phyloP scores from a whole-genome alignment of 129 eudicot species.

The Pulicaria dysenterica region DNA sequence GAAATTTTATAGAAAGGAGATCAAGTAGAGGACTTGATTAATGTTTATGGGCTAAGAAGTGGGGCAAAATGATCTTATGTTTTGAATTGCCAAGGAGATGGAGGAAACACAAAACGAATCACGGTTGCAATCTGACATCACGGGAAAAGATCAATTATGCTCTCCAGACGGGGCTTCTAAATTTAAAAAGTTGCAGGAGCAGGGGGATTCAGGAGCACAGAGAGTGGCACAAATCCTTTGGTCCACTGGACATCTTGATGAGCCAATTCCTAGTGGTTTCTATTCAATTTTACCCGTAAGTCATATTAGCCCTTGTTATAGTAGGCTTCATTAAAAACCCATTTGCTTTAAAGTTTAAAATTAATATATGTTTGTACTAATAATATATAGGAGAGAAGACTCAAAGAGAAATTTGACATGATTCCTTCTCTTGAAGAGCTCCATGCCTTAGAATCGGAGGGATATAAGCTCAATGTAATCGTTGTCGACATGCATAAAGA shows the following conservation, averaged over 20 bases:
- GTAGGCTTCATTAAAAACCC: neutral
- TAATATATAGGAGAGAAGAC: conserved; percentile 66
- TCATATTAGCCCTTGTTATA: conserved; percentile 5
- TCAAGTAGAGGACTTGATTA: conserved; percentile 18
- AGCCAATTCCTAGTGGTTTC: conserved; percentile 72
- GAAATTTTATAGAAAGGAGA: conserved; percentile 24
- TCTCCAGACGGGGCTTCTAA: conserved; percentile 43
- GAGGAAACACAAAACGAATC: conserved; percentile 50
- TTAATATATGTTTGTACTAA: conserved; percentile 5
- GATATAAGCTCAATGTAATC: conserved; percentile 60
- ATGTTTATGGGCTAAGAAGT: conserved; percentile 44
- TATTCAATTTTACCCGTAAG: conserved; percentile 69
- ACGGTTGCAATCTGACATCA: conserved; percentile 38
- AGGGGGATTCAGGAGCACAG: conserved; percentile 41
- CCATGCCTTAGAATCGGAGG: conserved; percentile 57
- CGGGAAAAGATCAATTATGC: conserved; percentile 33
- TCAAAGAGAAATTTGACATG: conserved; percentile 69
- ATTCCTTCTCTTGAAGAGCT: conserved; percentile 82
- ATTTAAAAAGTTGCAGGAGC: conserved; percentile 43
- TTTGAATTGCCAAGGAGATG: conserved; percentile 50
- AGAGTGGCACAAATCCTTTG: conserved; percentile 70
- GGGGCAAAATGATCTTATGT: conserved; percentile 52
- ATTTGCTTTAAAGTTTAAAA: neutral
- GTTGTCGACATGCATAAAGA: conserved; percentile 71
- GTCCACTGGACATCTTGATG: conserved; percentile 70